These are phyloP conservation scores for Brassica cretica DNA, from an alignment of 345 rosid genomes.

Conservation along the genomic window DNA sequence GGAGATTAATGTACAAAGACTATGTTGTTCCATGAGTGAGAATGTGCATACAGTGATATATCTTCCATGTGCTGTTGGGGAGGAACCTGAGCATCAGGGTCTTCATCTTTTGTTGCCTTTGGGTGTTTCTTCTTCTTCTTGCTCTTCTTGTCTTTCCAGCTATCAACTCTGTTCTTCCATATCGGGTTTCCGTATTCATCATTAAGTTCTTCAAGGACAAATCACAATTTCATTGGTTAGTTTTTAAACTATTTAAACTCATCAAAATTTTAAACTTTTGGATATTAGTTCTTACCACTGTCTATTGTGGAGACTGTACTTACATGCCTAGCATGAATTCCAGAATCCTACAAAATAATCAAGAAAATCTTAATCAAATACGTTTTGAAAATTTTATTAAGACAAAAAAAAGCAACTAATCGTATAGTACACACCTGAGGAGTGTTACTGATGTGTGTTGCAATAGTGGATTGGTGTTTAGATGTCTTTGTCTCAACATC, in stretches of 20 bases:
- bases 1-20: background rate
- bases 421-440: slow-evolving; percentile 47
- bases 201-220: slow-evolving; percentile 58
- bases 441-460: slow-evolving; percentile 49
- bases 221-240: slow-evolving; percentile 6
- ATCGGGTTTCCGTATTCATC: slow-evolving; percentile 90
- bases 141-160: slow-evolving; percentile 94
- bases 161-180: slow-evolving; percentile 97
- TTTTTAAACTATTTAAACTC: background rate
- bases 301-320: slow-evolving; percentile 87
- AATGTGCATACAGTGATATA: slow-evolving; percentile 51
- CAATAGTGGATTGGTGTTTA: slow-evolving; percentile 46
- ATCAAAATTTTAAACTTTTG: background rate
- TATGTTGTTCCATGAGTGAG: background rate
- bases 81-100: slow-evolving; percentile 66
- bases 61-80: slow-evolving; percentile 88
- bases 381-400: background rate
- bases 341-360: slow-evolving; percentile 59
- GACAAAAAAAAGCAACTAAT: slow-evolving; percentile 9
- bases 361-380: background rate
- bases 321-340: slow-evolving; percentile 89
- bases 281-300: slow-evolving; percentile 59
- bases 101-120: slow-evolving; percentile 35
- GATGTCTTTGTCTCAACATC: slow-evolving; percentile 51
- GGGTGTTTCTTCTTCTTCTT: slow-evolving; percentile 63